Evolutionary conservation across 495 filamentous ascomycete genomes (phyloP).

Genomic region (Entonaema liquescens): DNA sequence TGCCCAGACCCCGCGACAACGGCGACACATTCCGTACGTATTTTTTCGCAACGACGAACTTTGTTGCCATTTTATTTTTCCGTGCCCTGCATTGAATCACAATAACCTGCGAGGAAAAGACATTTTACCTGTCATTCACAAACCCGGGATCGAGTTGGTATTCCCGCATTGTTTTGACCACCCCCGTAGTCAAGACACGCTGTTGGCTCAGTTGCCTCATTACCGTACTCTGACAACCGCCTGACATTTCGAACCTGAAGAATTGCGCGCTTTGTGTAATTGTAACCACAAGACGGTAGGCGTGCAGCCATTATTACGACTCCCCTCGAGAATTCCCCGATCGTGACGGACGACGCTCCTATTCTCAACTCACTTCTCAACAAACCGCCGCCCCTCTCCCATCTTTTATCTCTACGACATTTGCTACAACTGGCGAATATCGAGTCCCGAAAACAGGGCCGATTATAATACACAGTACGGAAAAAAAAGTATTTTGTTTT

Average conservation of each 20-base stretch:
- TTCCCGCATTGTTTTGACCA: slow-evolving; percentile 38
- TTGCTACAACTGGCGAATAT: slow-evolving; percentile 31
- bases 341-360: slow-evolving; percentile 28
- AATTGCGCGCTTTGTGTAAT: slow-evolving; percentile 41
- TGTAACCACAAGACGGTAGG: slow-evolving; percentile 29
- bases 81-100: slow-evolving; percentile 6
- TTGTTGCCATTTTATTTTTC: slow-evolving; percentile 20
- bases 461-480: slow-evolving; percentile 27
- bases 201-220: slow-evolving; percentile 20
- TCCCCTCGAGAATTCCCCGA: slow-evolving; percentile 26
- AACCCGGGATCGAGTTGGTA: slow-evolving; percentile 14
- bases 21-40: slow-evolving; percentile 41
- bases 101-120: slow-evolving; percentile 9
- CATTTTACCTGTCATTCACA: slow-evolving; percentile 14
- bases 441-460: slow-evolving; percentile 35
- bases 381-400: slow-evolving; percentile 20
- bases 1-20: slow-evolving; percentile 41
- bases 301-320: slow-evolving; percentile 34
- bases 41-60: slow-evolving; percentile 34
- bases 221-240: slow-evolving; percentile 16
- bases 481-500: slow-evolving; percentile 28
- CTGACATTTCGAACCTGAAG: slow-evolving; percentile 28
- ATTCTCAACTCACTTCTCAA: slow-evolving; percentile 23
- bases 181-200: slow-evolving; percentile 15
- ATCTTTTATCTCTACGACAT: slow-evolving; percentile 18